Percentiles rank a stretch among this genome's conserved stretches.
Conservation (phyloP, 2,329 filamentous ascomycete species). For the Clonostachys solani region DNA sequence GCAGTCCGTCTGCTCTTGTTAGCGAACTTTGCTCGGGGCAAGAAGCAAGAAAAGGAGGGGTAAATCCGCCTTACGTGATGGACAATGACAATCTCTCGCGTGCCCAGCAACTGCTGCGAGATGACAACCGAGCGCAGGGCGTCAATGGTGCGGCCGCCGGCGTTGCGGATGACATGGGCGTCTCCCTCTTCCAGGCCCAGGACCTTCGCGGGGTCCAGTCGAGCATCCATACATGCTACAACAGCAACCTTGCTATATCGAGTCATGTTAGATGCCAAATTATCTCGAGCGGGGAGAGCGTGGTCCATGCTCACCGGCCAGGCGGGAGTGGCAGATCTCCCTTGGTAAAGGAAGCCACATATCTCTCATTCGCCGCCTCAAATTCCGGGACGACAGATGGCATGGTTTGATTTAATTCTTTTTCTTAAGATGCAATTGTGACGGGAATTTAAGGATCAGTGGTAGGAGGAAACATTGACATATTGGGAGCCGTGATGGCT, state of each 20-base stretch:
- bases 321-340: conserved; percentile 65
- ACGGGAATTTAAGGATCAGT: too few relatives aligned
- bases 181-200: conserved; percentile 71
- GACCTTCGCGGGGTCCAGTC: conserved; percentile 62
- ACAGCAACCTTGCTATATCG: conserved; percentile 22
- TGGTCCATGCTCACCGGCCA: conserved; percentile 28
- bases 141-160: conserved; percentile 62
- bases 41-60: not conserved
- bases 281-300: conserved; percentile 6
- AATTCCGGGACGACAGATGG: conserved; percentile 14
- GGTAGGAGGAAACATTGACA: too few relatives aligned
- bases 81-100: conserved; percentile 68
- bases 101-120: conserved; percentile 74
- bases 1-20: conserved; percentile 25
- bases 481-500: too few relatives aligned
- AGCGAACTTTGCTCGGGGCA: not conserved
- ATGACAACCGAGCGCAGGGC: conserved; percentile 73
- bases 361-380: conserved; percentile 38
- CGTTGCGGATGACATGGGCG: conserved; percentile 76
- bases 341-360: conserved; percentile 62
- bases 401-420: too few relatives aligned
- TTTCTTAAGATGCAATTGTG: too few relatives aligned
- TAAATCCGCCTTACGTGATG: conserved; percentile 45
- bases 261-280: not conserved
- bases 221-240: conserved; percentile 80